Base-by-base conservation (phyloP, 2,329 filamentous ascomycete species). In the Sarocladium kiliense region DNA sequence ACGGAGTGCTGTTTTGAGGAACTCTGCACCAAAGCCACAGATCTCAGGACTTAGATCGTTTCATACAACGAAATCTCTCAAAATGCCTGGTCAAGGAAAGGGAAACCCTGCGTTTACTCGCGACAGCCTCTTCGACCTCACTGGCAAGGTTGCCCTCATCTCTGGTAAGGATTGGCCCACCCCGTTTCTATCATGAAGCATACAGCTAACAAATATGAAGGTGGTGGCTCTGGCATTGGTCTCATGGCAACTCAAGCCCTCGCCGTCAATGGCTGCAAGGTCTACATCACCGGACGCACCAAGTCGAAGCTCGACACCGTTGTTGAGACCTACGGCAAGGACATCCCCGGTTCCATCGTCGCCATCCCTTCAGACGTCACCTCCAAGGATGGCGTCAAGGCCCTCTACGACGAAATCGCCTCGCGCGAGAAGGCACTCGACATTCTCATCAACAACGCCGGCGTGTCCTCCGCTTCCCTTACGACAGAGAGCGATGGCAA, bases 191-290 rank as follows among this genome's bases (percentile, higher is more conserved):
- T 5, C 10, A 7, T 16, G 23, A 30, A 51, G 27, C 53, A 19
- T 14, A 4, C 5, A 10, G 39, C 39, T 19, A 25, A 41, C 47
- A 39, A 19, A 7, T 36, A 14, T 14, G 26, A 16, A 74, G 74
- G 76, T 23, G 77, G 80, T 41, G 80, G 80, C 30, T 80, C 85
- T 56, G 85, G 84, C 25, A 86, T 88, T 54, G 85, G 85, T 3
- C 77, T 85, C 55, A 88, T 88, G 85, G 84, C 84, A 42, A 80
- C 82, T 2, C 81, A 87, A 61, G 80, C 85, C 6, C 84, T 87
- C 55, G 81, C 87, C 1, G 71, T 75, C 56, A 89, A 88, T 67
- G 85, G 86, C 58, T 81, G 80, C 56, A 86, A 80, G 59, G 86
- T 89, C 5, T 89, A 88, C 73, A 85, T 90, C 59, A 84, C 82